These are phyloP conservation scores for Apiospora hydei DNA, from an alignment of 2,329 filamentous ascomycete genomes.

Conservation along the genomic window DNA sequence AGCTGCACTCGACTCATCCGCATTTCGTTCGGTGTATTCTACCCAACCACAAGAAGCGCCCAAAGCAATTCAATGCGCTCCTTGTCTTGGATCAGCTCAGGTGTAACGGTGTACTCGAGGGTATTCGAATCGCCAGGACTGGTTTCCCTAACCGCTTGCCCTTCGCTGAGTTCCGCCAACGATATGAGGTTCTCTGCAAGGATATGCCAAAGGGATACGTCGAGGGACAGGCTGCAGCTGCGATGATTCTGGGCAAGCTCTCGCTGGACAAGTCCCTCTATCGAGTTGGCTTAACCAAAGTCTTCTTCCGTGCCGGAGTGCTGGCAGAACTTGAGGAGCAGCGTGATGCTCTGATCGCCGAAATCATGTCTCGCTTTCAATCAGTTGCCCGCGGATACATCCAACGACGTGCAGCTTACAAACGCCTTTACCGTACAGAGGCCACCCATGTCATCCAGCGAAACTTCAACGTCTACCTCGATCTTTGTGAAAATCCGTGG, in stretches of 20 bases:
- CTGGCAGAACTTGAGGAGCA: slow-evolving; percentile 96
- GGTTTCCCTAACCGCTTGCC: slow-evolving; percentile 94
- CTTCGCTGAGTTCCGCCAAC: slow-evolving; percentile 92
- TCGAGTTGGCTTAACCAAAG: slow-evolving; percentile 93
- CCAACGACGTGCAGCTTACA: slow-evolving; percentile 87
- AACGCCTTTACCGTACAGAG: slow-evolving; percentile 92
- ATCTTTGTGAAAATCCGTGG: slow-evolving; percentile 93
- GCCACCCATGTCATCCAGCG: slow-evolving; percentile 93
- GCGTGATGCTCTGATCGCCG: slow-evolving; percentile 87
- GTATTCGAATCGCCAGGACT: slow-evolving; percentile 94
- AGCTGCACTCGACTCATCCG: slow-evolving; percentile 94
- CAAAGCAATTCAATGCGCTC: slow-evolving; percentile 89
- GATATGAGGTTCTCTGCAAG: slow-evolving; percentile 92
- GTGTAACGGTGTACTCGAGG: slow-evolving; percentile 98
- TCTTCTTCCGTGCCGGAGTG: slow-evolving; percentile 97
- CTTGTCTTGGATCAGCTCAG: slow-evolving; percentile 97
- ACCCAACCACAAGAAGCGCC: slow-evolving; percentile 96
- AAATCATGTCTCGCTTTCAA: slow-evolving; percentile 94
- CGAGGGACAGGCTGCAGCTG: slow-evolving; percentile 86
- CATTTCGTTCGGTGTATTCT: slow-evolving; percentile 98
- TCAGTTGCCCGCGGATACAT: slow-evolving; percentile 90
- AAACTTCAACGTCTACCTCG: slow-evolving; percentile 91
- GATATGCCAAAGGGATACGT: slow-evolving; percentile 90
- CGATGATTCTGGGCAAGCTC: slow-evolving; percentile 88
- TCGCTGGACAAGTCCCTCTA: slow-evolving; percentile 86